Conservation (phyloP, 176 grass and related monocot genomes). For the Rhynchospora tenuis region DNA sequence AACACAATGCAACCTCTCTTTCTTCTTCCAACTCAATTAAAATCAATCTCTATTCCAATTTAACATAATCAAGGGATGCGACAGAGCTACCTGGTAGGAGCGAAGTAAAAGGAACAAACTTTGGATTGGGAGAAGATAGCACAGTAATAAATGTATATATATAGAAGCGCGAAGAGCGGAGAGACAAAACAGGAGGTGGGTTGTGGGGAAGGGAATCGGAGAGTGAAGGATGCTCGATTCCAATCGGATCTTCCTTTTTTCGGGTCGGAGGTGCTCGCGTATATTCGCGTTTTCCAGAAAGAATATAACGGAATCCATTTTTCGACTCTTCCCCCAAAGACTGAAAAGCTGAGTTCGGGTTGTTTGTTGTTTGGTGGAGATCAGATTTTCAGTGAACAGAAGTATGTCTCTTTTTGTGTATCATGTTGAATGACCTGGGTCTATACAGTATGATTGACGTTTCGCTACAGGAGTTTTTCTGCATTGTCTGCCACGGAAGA, state of each 20-base stretch:
- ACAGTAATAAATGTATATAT: not conserved
- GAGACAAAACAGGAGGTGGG: not conserved
- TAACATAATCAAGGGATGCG: not conserved
- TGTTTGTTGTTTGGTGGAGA: not conserved
- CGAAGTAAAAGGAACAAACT: not conserved
- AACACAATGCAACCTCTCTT: not conserved
- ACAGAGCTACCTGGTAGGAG: not conserved
- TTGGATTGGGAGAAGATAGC: not conserved
- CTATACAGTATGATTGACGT: not conserved
- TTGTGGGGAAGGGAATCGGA: slow-evolving; percentile 30
- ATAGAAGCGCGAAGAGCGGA: not conserved
- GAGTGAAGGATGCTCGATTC: slow-evolving; percentile 37
- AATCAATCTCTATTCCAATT: not conserved
- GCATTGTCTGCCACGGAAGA: not conserved
- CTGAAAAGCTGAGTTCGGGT: not conserved
- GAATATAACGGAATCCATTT: not conserved
- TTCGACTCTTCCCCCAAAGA: not conserved
- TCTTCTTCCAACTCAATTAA: not conserved
- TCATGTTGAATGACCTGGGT: not conserved
- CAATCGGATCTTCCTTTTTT: slow-evolving; percentile 40
- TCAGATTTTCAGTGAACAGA: not conserved
- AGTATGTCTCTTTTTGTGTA: not conserved
- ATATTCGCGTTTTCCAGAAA: not conserved
- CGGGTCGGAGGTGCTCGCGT: slow-evolving; percentile 11
- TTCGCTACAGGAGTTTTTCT: not conserved